These are phyloP conservation scores for Lactifluus subvellereus DNA, from an alignment of 768 basidiomycete species.

Conservation along the genomic window DNA sequence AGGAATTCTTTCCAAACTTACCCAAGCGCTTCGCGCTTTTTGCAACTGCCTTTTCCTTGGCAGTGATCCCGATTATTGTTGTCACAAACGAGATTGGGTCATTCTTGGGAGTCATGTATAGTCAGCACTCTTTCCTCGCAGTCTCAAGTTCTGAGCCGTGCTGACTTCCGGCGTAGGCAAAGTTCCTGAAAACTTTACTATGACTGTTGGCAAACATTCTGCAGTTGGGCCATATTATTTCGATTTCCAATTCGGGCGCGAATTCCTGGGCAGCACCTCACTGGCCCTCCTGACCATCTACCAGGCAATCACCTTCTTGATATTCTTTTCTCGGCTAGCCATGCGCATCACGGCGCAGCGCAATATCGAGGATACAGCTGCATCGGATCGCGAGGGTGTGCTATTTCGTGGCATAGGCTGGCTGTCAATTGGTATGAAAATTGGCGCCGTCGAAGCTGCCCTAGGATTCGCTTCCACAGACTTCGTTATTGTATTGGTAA, in stretches of 20 bases:
- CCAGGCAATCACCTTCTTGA: conserved; percentile 52
- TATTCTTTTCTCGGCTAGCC: conserved; percentile 54
- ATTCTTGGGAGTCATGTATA: conserved; percentile 51
- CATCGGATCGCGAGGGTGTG: conserved; percentile 40
- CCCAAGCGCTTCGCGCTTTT: conserved; percentile 45
- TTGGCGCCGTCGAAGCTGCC: conserved; percentile 60
- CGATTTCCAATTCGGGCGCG: conserved; percentile 40
- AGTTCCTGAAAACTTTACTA: background rate
- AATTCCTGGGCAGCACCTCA: conserved; percentile 53
- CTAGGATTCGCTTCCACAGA: conserved; percentile 53
- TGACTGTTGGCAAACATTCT: conserved; percentile 12
- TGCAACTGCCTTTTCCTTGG: conserved; percentile 40
- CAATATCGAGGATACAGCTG: conserved; percentile 41
- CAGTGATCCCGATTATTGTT: conserved; percentile 52
- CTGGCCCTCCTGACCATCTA: conserved; percentile 53
- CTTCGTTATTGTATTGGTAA: conserved; percentile 48
- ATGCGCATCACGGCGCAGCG: conserved; percentile 47
- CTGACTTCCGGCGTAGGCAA: conserved; percentile 9
- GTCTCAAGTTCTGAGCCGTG: background rate
- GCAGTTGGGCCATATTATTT: conserved; percentile 40
- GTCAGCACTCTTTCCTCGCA: conserved; percentile 36
- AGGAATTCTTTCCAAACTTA: conserved; percentile 46
- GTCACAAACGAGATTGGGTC: conserved; percentile 56
- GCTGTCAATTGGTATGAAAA: conserved; percentile 53
- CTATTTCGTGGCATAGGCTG: conserved; percentile 58